Conservation (phyloP, 129 eudicot genomes). For the Dittrichia graveolens region DNA sequence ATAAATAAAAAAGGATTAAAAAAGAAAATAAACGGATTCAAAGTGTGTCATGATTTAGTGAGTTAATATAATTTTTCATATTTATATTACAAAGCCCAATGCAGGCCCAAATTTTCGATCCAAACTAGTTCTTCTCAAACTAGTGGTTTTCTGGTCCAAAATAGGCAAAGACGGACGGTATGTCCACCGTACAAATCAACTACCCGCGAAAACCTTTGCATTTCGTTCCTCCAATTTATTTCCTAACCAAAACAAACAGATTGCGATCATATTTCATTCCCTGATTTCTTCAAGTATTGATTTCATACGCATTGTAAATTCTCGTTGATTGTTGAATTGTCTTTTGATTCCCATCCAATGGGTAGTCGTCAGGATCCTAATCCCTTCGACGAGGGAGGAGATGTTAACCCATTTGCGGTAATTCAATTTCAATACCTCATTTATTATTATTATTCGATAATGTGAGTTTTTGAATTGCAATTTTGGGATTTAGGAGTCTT, state of each 20-base stretch:
- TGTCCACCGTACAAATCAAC: slow-evolving; percentile 30
- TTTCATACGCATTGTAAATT: slow-evolving; percentile 17
- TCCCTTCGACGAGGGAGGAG: slow-evolving; percentile 28
- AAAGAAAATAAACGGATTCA: too few relatives aligned
- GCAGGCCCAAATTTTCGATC: too few relatives aligned
- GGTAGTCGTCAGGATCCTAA: slow-evolving; percentile 28
- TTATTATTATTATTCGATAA: background rate
- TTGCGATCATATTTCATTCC: slow-evolving; percentile 27
- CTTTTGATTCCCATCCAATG: slow-evolving; percentile 24
- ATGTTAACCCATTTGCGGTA: slow-evolving; percentile 36
- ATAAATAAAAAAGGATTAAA: too few relatives aligned
- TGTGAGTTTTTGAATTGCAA: slow-evolving; percentile 15
- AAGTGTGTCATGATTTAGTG: too few relatives aligned
- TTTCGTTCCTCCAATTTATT: slow-evolving; percentile 8
- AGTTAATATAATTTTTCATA: too few relatives aligned
- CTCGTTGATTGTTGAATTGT: slow-evolving; percentile 6
- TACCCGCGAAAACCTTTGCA: slow-evolving; percentile 41
- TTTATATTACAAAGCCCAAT: too few relatives aligned
- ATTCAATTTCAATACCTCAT: background rate
- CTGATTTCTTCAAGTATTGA: slow-evolving; percentile 17
- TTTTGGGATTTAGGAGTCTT: slow-evolving; percentile 27
- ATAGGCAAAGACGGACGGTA: slow-evolving; percentile 12
- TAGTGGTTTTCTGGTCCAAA: too few relatives aligned
- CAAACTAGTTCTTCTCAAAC: too few relatives aligned
- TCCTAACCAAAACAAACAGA: slow-evolving; percentile 21